Evolutionary conservation across 768 basidiomycete species (phyloP).

Genomic region (Psilocybe subaeruginosa): DNA sequence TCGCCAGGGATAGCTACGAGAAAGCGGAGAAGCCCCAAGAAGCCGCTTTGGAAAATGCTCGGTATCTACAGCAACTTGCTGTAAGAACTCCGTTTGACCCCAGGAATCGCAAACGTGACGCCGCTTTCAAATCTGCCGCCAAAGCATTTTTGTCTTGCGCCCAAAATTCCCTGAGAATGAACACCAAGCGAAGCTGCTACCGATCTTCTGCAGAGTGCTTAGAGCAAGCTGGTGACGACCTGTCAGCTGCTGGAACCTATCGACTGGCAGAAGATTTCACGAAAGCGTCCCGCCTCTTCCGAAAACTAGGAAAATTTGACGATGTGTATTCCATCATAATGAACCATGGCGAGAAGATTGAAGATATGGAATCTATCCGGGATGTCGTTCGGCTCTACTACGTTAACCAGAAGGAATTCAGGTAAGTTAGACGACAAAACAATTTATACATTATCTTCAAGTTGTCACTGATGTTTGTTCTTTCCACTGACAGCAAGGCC

Average conservation of each 20-base stretch:
- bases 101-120: constrained; percentile 17
- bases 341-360: constrained; percentile 32
- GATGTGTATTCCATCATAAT: constrained; percentile 53
- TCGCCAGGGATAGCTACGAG: constrained; percentile 41
- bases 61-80: constrained; percentile 56
- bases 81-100: constrained; percentile 28
- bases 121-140: constrained; percentile 48
- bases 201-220: constrained; percentile 49
- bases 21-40: constrained; percentile 43
- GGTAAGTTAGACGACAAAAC: not conserved
- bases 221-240: constrained; percentile 36
- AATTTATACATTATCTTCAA: not conserved
- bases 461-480: not conserved
- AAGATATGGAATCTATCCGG: constrained; percentile 38
- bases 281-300: constrained; percentile 47
- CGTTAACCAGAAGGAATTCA: constrained; percentile 33
- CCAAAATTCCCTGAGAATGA: constrained; percentile 24
- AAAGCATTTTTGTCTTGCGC: constrained; percentile 51
- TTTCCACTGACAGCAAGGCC: constrained; percentile 41
- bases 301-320: constrained; percentile 53
- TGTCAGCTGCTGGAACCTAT: constrained; percentile 49
- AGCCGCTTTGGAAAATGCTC: constrained; percentile 50
- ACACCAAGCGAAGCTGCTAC: constrained; percentile 37
- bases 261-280: constrained; percentile 44
- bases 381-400: constrained; percentile 50